Evolutionary conservation across 1,284 basidiomycete species (phyloP).

Genomic region (Cutaneotrichosporon sp.): DNA sequence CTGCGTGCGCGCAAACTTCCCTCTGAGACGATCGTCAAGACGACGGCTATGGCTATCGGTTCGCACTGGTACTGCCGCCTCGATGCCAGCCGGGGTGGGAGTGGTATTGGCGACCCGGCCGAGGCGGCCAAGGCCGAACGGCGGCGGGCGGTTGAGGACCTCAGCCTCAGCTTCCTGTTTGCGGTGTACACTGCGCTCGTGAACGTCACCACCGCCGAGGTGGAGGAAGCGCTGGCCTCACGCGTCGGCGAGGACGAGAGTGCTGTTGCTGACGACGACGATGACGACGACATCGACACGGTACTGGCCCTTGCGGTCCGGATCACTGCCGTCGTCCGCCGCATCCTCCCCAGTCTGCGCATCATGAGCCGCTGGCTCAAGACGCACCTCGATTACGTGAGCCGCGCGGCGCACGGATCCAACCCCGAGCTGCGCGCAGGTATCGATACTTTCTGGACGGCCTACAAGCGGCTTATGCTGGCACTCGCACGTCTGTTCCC

Average conservation of each 20-base stretch:
- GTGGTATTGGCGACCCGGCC: conserved; percentile 45
- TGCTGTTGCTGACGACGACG: conserved; percentile 36
- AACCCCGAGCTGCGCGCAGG: conserved; percentile 30
- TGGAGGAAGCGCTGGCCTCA: conserved; percentile 44
- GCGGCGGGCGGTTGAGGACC: conserved; percentile 60
- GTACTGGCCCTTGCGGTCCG: conserved; percentile 62
- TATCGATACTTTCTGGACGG: conserved; percentile 65
- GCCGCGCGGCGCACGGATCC: conserved; percentile 29
- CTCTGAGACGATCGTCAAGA: conserved; percentile 70
- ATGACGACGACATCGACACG: conserved; percentile 52
- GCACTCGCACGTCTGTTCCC: conserved; percentile 71
- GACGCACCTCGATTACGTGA: conserved; percentile 71
- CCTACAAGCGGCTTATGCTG: conserved; percentile 68
- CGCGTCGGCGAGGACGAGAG: conserved; percentile 41
- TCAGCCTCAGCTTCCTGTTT: conserved; percentile 71
- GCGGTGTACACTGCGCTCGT: conserved; percentile 67
- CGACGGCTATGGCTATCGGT: conserved; percentile 70
- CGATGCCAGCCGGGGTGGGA: conserved; percentile 34
- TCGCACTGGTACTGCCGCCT: conserved; percentile 79
- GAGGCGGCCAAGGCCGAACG: conserved; percentile 23
- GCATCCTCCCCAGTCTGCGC: conserved; percentile 81
- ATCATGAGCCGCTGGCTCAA: conserved; percentile 87
- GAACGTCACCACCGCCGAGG: conserved; percentile 62
- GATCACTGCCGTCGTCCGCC: conserved; percentile 80
- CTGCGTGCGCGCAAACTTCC: conserved; percentile 70